These are phyloP conservation scores for Thermochaetoides thermophila DNA, from an alignment of 495 filamentous ascomycete species.

Conservation along the genomic window DNA sequence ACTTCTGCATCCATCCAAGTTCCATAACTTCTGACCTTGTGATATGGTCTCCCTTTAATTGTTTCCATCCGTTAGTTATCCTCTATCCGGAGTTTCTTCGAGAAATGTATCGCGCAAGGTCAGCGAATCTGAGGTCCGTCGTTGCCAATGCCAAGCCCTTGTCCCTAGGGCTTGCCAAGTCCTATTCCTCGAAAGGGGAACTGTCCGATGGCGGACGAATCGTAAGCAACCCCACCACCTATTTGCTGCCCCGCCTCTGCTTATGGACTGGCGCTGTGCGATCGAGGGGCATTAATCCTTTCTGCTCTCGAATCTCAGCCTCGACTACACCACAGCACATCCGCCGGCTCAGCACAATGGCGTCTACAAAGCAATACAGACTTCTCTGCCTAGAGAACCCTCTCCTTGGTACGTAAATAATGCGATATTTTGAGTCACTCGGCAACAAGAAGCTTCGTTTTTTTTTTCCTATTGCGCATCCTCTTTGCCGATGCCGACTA, in stretches of 20 bases:
- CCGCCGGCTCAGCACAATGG: constrained; percentile 39
- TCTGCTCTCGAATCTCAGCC: too few relatives aligned
- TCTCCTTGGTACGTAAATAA: constrained; percentile 64
- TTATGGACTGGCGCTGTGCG: constrained; percentile 3
- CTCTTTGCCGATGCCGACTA: too few relatives aligned
- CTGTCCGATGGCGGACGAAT: constrained; percentile 11
- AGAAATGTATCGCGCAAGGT: too few relatives aligned
- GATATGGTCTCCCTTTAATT: too few relatives aligned
- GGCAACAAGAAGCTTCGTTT: too few relatives aligned
- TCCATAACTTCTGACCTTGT: not conserved
- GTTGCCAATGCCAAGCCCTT: constrained; percentile 9
- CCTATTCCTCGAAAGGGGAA: constrained; percentile 1
- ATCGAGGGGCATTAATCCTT: constrained; percentile 10
- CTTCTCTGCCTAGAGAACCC: constrained; percentile 93
- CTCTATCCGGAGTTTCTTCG: too few relatives aligned
- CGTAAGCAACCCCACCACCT: constrained; percentile 6
- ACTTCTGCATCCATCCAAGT: too few relatives aligned
- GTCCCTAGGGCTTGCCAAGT: constrained; percentile 1
- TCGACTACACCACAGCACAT: constrained; percentile 5
- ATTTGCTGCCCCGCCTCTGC: constrained; percentile 9
- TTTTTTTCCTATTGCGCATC: constrained; percentile 6
- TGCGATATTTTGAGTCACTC: too few relatives aligned
- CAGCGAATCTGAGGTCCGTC: constrained; percentile 1
- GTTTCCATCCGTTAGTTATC: too few relatives aligned
- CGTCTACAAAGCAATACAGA: constrained; percentile 57